These are phyloP conservation scores for Phlegmacium glaucopus DNA, from an alignment of 768 basidiomycete species.

Conservation along the genomic window DNA sequence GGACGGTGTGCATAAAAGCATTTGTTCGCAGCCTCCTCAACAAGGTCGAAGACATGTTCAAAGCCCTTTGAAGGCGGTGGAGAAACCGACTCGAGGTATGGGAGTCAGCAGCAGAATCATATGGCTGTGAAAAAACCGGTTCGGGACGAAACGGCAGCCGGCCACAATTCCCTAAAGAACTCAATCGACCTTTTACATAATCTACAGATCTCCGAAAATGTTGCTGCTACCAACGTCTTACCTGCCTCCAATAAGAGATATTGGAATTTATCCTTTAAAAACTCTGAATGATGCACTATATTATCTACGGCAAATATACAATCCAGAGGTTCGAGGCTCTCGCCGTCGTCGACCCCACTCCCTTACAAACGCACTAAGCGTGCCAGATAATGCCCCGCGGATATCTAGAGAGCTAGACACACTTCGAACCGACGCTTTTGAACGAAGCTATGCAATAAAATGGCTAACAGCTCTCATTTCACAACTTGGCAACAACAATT, in stretches of 20 bases:
- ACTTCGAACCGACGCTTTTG: conserved; percentile 59
- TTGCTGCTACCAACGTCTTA: conserved; percentile 44
- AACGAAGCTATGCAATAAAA: conserved; percentile 61
- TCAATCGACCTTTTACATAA: too few species aligned
- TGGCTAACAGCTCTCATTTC: conserved; percentile 73
- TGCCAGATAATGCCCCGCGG: not conserved
- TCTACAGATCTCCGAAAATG: conserved; percentile 4
- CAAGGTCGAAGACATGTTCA: conserved; percentile 4
- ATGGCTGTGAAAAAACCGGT: too few species aligned
- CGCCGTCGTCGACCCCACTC: conserved; percentile 29
- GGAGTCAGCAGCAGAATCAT: too few species aligned
- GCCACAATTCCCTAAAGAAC: not conserved
- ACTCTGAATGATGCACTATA: conserved; percentile 41
- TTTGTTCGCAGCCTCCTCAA: conserved; percentile 3
- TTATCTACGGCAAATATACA: conserved; percentile 55
- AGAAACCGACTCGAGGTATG: too few species aligned
- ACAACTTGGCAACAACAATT: conserved; percentile 15
- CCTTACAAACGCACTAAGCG: not conserved
- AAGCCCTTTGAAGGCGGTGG: not conserved
- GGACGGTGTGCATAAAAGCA: not conserved
- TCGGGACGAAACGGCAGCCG: too few species aligned
- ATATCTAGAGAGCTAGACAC: conserved; percentile 19
- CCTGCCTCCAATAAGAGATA: conserved; percentile 51
- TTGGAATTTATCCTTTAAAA: conserved; percentile 30
- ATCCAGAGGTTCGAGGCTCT: conserved; percentile 60